Evolutionary conservation across 202 grass and related monocot genomes (phyloP).

Genomic region (Dendrocalamus latiflorus): DNA sequence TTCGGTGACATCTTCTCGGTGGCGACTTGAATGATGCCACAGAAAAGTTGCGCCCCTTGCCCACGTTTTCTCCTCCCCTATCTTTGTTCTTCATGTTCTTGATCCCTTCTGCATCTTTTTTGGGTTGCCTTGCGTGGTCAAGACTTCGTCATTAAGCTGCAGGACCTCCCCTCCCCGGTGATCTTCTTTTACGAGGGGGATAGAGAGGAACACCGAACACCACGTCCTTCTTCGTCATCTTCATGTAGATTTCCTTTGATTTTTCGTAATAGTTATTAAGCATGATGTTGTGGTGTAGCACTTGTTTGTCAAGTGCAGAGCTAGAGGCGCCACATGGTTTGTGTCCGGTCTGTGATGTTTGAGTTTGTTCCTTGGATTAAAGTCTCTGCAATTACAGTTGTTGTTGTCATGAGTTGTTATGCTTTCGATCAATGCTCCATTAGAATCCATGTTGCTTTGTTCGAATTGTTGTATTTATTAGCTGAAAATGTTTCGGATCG

Average conservation of each 20-base stretch:
- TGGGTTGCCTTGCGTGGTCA: background rate
- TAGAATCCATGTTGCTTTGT: background rate
- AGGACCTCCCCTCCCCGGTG: background rate
- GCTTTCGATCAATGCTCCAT: background rate
- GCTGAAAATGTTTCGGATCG: background rate
- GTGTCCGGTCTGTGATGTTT: background rate
- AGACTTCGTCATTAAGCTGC: background rate
- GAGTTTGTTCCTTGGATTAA: background rate
- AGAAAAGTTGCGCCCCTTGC: slow-evolving; percentile 22
- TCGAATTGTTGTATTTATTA: background rate
- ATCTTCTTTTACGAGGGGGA: background rate
- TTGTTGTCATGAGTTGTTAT: background rate
- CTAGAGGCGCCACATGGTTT: background rate
- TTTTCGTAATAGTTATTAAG: background rate
- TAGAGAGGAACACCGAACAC: background rate
- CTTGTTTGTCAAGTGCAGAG: background rate
- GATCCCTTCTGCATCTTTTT: background rate
- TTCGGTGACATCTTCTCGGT: background rate
- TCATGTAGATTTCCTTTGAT: background rate
- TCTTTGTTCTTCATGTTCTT: slow-evolving; percentile 13
- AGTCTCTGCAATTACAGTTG: background rate
- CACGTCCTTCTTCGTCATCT: background rate
- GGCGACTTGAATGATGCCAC: slow-evolving; percentile 9
- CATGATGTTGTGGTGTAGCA: background rate
- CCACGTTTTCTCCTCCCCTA: background rate